phyloP scores from a whole-genome alignment of 768 basidiomycete genomes.

The Mycena kentingensis region DNA sequence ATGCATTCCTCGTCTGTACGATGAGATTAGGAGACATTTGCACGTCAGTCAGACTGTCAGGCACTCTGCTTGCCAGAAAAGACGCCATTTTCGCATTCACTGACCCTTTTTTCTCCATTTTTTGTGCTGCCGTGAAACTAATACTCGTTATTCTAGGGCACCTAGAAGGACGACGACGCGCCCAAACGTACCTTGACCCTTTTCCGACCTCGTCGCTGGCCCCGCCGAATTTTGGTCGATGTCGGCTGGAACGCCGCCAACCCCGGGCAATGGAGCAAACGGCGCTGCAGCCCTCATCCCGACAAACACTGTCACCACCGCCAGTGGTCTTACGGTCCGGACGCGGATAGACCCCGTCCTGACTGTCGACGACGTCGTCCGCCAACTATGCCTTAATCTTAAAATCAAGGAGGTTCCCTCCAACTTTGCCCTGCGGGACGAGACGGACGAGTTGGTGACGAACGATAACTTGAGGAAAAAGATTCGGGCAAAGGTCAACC shows the following conservation, averaged over 20 bases:
- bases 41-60: constrained; percentile 60
- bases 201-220: constrained; percentile 4
- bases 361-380: constrained; percentile 82
- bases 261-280: constrained; percentile 40
- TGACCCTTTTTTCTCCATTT: constrained; percentile 33
- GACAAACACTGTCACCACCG: constrained; percentile 82
- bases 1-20: too few relatives aligned
- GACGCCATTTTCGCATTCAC: constrained; percentile 47
- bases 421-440: constrained; percentile 79
- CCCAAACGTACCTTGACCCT: too few relatives aligned
- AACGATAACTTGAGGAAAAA: constrained; percentile 84
- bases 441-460: constrained; percentile 80
- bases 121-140: too few relatives aligned
- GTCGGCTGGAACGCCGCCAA: constrained; percentile 32
- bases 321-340: constrained; percentile 72
- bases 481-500: constrained; percentile 74
- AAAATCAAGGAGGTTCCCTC: constrained; percentile 74
- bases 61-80: constrained; percentile 30
- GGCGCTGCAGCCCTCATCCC: constrained; percentile 63
- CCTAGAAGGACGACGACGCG: too few relatives aligned
- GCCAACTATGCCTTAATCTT: constrained; percentile 79
- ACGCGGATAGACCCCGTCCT: constrained; percentile 84
- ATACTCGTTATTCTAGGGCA: too few relatives aligned
- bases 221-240: constrained; percentile 25
- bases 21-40: constrained; percentile 55